Evolutionary conservation across 768 basidiomycete species (phyloP).

Genomic region (Tylopilus sp.): DNA sequence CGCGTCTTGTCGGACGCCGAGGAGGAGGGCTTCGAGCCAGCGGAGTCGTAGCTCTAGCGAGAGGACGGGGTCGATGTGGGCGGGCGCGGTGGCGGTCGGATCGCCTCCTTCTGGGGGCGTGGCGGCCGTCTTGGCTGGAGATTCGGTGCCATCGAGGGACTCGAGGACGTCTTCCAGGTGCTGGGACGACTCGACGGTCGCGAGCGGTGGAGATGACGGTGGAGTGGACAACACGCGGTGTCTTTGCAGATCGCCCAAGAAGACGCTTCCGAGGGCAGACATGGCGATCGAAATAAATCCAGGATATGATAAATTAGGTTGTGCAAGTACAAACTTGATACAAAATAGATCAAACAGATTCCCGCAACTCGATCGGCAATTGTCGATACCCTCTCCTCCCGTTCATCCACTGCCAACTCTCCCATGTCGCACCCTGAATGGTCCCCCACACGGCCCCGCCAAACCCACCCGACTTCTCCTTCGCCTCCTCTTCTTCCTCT

Average conservation of each 20-base stretch:
- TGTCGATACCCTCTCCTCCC: constrained; percentile 61
- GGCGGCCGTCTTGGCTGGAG: constrained; percentile 11
- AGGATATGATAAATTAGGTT: not conserved
- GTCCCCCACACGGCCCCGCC: constrained; percentile 32
- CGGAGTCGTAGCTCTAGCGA: constrained; percentile 73
- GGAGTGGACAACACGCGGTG: constrained; percentile 59
- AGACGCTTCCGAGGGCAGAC: constrained; percentile 71
- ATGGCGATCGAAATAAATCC: constrained; percentile 25
- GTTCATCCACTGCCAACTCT: constrained; percentile 47
- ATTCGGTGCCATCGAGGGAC: constrained; percentile 19
- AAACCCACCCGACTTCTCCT: constrained; percentile 28
- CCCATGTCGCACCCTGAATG: constrained; percentile 39
- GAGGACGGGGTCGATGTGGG: constrained; percentile 55
- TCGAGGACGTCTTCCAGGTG: constrained; percentile 20
- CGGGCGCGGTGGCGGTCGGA: not conserved
- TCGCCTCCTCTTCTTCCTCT: constrained; percentile 38
- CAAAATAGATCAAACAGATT: constrained; percentile 21
- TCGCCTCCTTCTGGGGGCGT: constrained; percentile 9
- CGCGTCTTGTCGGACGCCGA: constrained; percentile 55
- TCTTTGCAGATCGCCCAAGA: constrained; percentile 74
- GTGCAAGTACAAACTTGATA: not conserved
- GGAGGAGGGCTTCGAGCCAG: constrained; percentile 76
- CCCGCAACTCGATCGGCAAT: constrained; percentile 65
- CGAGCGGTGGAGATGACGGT: constrained; percentile 42
- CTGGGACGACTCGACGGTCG: constrained; percentile 8